These are phyloP conservation scores for Ganoderma leucocontextum DNA, from an alignment of 1,284 basidiomycete species.

Conservation along the genomic window DNA sequence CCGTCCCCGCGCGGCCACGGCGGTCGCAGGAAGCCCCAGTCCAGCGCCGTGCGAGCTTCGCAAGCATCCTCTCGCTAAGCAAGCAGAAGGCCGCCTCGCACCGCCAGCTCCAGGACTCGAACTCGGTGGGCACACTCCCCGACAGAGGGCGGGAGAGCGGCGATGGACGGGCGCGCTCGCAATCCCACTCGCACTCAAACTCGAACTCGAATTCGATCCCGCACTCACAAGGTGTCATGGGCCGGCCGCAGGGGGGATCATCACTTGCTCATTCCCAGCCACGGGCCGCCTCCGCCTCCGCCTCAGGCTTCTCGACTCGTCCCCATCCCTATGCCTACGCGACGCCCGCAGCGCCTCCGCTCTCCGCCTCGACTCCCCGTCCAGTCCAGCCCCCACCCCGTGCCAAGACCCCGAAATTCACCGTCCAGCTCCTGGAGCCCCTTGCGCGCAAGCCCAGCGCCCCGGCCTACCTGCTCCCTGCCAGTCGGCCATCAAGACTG, in stretches of 20 bases:
- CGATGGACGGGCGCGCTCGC: background rate
- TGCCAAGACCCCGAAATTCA: conserved; percentile 26
- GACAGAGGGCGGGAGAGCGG: background rate
- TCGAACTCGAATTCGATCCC: background rate
- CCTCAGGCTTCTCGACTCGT: conserved; percentile 18
- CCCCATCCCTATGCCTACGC: conserved; percentile 62
- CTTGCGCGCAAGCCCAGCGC: conserved; percentile 29
- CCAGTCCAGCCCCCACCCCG: conserved; percentile 27
- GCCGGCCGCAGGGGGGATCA: background rate
- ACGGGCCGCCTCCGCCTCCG: background rate
- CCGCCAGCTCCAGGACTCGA: conserved; percentile 39
- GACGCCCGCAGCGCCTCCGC: conserved; percentile 39
- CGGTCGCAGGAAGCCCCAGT: conserved; percentile 37
- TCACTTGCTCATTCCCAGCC: conserved; percentile 33
- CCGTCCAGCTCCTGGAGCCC: conserved; percentile 35
- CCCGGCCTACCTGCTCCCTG: conserved; percentile 38
- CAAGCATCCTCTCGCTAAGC: conserved; percentile 56
- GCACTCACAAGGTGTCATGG: background rate
- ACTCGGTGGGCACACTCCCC: conserved; percentile 34
- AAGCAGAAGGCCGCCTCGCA: conserved; percentile 31
- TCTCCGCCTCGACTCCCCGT: conserved; percentile 25
- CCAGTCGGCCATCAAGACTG: conserved; percentile 27
- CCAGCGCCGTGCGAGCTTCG: conserved; percentile 53
- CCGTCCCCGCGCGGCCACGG: conserved; percentile 48
- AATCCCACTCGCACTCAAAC: background rate